Evolutionary conservation across 768 basidiomycete genomes (phyloP), one percentile per base, ranked within the genome.

Genomic region (Russula griseocarnosa): DNA sequence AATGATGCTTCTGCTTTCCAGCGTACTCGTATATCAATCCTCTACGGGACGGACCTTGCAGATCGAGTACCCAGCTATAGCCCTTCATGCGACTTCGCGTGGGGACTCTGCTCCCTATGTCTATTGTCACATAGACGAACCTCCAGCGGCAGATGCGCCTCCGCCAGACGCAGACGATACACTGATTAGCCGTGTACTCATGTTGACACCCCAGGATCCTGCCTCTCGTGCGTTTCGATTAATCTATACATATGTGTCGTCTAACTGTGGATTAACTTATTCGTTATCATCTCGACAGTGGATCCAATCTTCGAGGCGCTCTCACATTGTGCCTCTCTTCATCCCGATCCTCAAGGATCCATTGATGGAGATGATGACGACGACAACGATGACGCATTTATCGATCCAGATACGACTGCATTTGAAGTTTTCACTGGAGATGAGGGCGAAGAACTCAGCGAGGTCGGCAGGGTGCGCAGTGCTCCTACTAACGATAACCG

Each of bases 71-170:
- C 93, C 92, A 11, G 79, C 87, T 6, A 90, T 99, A 71, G 96
- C 93, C 1, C 82, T 99, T 2, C 97, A 99, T 70, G 97, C 97
- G 28, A 82, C 95, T 59, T 92, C 94, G 0, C 86, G 93, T 51
- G 80, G 82, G 3, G 83, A 84, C 49, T 63, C 75, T 10, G 80
- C 79, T 0, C 86, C 90, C 4, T 88, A 85, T 8, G 82, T 98
- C 72, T 98, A 98, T 74, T 97, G 94, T 72, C 97, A 99, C 69
- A 82, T 98, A 13, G 95, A 97, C 69, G 92, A 92, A 55, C 75
- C 76, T n/a, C 76, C 72, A 22, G 71, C 68, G 6, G 62, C 66
- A 30, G 67, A 69, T 47, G 67, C 66, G 13, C 50, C 65, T 26
- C 67, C 69, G 26, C 69, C 72, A 18, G 74, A 80, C 34, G 74